Percentiles rank a stretch among this genome's conserved stretches.
Conservation (phyloP, 768 basidiomycete species). For the Hydnum rufescens region DNA sequence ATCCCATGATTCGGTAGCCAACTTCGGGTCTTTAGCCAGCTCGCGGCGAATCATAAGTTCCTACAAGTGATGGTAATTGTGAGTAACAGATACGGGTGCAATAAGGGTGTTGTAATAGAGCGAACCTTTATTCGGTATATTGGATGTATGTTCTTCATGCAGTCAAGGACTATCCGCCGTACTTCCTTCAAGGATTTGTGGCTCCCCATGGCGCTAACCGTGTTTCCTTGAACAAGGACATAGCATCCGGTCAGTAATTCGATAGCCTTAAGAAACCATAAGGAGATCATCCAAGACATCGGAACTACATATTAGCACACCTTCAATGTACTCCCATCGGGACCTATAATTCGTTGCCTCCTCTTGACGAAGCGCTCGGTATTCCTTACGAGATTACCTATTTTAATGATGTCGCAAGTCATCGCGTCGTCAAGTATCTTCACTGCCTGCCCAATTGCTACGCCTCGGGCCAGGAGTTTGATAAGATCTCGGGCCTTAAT, state of each 20-base stretch:
- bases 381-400: slow-evolving; percentile 81
- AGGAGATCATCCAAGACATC: neutral
- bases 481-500: slow-evolving; percentile 92
- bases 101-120: neutral
- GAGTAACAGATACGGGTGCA: neutral
- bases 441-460: slow-evolving; percentile 64
- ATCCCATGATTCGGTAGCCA: slow-evolving; percentile 89
- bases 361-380: slow-evolving; percentile 95
- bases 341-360: slow-evolving; percentile 89
- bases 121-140: slow-evolving; percentile 93
- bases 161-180: slow-evolving; percentile 86
- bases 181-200: slow-evolving; percentile 94
- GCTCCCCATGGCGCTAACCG: slow-evolving; percentile 94
- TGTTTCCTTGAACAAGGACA: slow-evolving; percentile 93
- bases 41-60: slow-evolving; percentile 98
- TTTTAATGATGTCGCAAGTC: slow-evolving; percentile 96
- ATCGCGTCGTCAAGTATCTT: slow-evolving; percentile 79
- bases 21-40: slow-evolving; percentile 91
- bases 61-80: slow-evolving; percentile 21
- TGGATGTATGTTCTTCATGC: slow-evolving; percentile 98
- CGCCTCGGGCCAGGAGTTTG: slow-evolving; percentile 85
- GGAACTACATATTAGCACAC: slow-evolving; percentile 23
- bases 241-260: slow-evolving; percentile 93
- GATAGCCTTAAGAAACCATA: slow-evolving; percentile 47
- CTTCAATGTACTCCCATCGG: slow-evolving; percentile 93